Evolutionary conservation across 139 green algal species (phyloP).

Genomic region (Tetratostichococcus sp.): DNA sequence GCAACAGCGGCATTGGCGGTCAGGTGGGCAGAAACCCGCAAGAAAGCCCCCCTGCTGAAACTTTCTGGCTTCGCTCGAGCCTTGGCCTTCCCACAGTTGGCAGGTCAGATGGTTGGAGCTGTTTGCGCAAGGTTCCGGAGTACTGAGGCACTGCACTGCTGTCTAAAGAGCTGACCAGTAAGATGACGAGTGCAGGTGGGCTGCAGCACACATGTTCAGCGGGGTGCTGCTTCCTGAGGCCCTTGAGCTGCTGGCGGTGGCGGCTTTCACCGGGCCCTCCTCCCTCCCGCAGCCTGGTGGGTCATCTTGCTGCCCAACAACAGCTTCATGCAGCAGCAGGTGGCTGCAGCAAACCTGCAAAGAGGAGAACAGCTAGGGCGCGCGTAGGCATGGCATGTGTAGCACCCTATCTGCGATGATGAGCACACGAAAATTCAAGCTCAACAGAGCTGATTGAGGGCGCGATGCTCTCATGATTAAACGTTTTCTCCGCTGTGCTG

Average conservation of each 20-base stretch:
- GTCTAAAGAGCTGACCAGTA: no score
- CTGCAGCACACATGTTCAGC: conserved; percentile 56
- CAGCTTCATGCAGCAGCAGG: no score
- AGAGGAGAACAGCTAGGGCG: no score
- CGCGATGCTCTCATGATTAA: neutral
- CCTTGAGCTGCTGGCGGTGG: conserved; percentile 64
- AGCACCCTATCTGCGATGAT: neutral
- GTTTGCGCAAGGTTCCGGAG: no score
- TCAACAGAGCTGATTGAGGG: conserved; percentile 1
- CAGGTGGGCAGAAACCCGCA: conserved; percentile 60
- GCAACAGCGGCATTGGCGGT: conserved; percentile 47
- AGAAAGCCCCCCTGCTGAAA: no score
- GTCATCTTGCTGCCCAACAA: no score
- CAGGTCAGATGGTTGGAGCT: no score
- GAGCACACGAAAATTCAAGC: neutral
- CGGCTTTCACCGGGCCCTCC: conserved; percentile 34
- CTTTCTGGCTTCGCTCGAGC: no score
- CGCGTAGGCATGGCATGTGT: no score
- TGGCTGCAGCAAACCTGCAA: no score
- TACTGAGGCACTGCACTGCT: no score
- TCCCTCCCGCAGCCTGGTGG: neutral
- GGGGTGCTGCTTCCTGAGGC: conserved; percentile 32
- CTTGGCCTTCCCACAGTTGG: no score
- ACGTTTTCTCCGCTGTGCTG: neutral
- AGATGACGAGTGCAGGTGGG: conserved; percentile 53